Base-by-base conservation (phyloP, 805 yeast species). In the Priceomyces haplophilus region DNA sequence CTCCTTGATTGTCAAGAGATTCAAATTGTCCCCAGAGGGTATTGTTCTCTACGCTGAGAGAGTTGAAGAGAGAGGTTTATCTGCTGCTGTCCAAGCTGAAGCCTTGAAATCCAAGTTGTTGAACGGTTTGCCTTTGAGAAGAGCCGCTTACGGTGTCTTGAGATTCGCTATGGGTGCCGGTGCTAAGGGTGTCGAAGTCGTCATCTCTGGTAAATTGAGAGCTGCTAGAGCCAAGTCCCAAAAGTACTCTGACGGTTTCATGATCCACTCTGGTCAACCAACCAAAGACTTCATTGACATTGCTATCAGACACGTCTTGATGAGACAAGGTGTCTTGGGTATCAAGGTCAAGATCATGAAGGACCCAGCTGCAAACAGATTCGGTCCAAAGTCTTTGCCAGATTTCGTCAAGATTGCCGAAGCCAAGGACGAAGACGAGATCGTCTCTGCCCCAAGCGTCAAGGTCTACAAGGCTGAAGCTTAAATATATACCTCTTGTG, bases 181-280 rank as follows among this genome's bases (percentile, higher is more conserved):
- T 78, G 99, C 99, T 72, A 93, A 93, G 88, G 99, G 99, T 90
- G 97, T 95, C 70, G 99, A 93, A 83, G 99, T 93, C 75, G 98
- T 93, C 65, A 87, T 93, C 70, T 89, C 97, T 62, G 99, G 99
- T 85, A 93, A 93, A 81, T 85, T 95, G 75, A 88, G 97, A 82
- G 99, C 97, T 78, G 99, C 98, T 67, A 89, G 99, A 83, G 99
- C 99, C 67, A 93, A 93, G 87, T 84, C 97, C 68, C 95, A 93
- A 96, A 93, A 93, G 80, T 93, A 91, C 85, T 85, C 93, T 72
- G 98, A 91, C 74, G 99, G 99, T 83, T 93, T 93, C 96, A 88
- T 93, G 93, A 93, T 93, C 83, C 99, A 93, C 93, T 89, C 97
- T 68, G 99, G 99, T 88, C 99, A 93, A 82, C 99, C 99, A 79